Conservation (phyloP, 2,329 filamentous ascomycete genomes). For the Ophiostoma ulmi region DNA sequence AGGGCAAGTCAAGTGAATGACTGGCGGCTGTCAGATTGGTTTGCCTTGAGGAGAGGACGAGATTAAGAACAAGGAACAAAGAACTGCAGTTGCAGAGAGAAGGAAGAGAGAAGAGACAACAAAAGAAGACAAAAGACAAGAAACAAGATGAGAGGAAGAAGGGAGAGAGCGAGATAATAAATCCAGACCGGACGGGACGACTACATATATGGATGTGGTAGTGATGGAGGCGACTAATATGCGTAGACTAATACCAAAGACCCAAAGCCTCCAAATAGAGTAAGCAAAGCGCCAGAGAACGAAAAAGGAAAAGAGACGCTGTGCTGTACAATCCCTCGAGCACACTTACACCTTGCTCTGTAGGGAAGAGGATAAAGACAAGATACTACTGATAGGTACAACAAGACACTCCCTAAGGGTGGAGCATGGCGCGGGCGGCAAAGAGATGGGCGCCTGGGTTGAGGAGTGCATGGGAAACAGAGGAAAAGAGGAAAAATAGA, state of each 20-base stretch:
- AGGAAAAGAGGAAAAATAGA: background rate
- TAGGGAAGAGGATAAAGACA: background rate
- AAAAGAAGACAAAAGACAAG: background rate
- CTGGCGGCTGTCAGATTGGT: constrained; percentile 39
- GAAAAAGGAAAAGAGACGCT: background rate
- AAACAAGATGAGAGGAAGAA: background rate
- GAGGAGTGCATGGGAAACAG: background rate
- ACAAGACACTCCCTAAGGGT: background rate
- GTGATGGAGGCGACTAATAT: constrained; percentile 30
- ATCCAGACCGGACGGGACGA: constrained; percentile 5
- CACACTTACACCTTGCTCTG: constrained; percentile 10
- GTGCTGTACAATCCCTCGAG: background rate
- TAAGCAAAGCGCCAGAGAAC: constrained; percentile 12
- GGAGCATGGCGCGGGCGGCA: constrained; percentile 23
- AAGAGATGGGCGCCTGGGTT: constrained; percentile 12
- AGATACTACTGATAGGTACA: no score
- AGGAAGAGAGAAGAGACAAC: background rate
- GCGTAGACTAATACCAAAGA: constrained; percentile 32
- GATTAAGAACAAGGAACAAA: constrained; percentile 32
- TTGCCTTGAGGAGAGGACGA: constrained; percentile 31
- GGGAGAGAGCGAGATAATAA: constrained; percentile 9
- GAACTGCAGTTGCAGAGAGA: constrained; percentile 34
- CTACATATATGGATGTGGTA: constrained; percentile 8
- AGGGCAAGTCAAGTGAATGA: constrained; percentile 43
- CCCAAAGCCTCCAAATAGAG: constrained; percentile 7